Percentiles rank a stretch among this genome's conserved stretches.
phyloP scores from a whole-genome alignment of 208 protist genomes.

The Strigomonas galati region DNA sequence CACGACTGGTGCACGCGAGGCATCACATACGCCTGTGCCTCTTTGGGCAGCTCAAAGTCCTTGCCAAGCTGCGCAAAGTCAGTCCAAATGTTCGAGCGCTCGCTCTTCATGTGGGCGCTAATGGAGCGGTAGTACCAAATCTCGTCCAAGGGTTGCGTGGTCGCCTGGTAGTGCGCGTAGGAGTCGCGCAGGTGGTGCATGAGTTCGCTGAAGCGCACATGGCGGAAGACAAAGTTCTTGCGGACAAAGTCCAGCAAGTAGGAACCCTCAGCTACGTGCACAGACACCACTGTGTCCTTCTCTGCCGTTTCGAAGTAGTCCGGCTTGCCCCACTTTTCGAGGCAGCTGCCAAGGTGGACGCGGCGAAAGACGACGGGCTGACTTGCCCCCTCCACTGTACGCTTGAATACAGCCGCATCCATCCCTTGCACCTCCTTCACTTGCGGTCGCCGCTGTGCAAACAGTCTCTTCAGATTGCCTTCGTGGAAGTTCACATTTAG shows the following conservation, averaged over 20 bases:
- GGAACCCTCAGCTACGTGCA: slow-evolving; percentile 63
- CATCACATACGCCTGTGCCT: slow-evolving; percentile 38
- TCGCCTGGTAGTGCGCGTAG: slow-evolving; percentile 13
- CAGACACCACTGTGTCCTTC: slow-evolving; percentile 54
- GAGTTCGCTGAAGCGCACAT: slow-evolving; percentile 67
- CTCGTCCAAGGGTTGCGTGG: slow-evolving; percentile 25
- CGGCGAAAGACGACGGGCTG: slow-evolving; percentile 68
- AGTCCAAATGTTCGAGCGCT: slow-evolving; percentile 77
- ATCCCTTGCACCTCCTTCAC: slow-evolving; percentile 40
- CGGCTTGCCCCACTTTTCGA: slow-evolving; percentile 43
- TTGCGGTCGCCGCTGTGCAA: slow-evolving; percentile 25
- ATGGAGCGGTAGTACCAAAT: slow-evolving; percentile 87
- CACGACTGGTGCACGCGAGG: slow-evolving; percentile 81
- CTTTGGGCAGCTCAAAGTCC: slow-evolving; percentile 73
- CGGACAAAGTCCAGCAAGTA: slow-evolving; percentile 86
- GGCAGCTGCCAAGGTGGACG: slow-evolving; percentile 56
- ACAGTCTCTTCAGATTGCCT: slow-evolving; percentile 8
- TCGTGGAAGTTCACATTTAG: not conserved
- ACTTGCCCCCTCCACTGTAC: slow-evolving; percentile 20
- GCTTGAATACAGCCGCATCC: slow-evolving; percentile 36
- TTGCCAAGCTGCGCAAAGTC: slow-evolving; percentile 65
- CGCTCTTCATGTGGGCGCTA: slow-evolving; percentile 80
- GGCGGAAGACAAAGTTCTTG: slow-evolving; percentile 87
- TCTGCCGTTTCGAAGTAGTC: slow-evolving; percentile 56
- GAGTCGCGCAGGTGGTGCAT: slow-evolving; percentile 54